A percentile compares a stretch with the other conserved stretches of the same genome.
Evolutionary conservation across 257 asterid genomes (phyloP).

Genomic region (Scutellaria galericulata): DNA sequence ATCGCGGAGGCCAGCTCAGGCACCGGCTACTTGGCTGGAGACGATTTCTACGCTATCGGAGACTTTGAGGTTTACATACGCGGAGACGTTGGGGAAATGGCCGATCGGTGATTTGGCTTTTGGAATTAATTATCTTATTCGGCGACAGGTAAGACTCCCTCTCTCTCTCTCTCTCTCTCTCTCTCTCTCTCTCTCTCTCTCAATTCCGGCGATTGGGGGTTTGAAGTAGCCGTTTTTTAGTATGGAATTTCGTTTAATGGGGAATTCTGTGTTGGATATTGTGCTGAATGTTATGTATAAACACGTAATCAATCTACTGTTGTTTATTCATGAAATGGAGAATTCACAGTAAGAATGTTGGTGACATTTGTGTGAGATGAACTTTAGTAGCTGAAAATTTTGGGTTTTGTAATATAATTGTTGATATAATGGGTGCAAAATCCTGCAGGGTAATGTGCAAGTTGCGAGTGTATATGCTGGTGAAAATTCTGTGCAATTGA

Average conservation of each 20-base stretch:
- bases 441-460: conserved; percentile 73
- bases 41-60: conserved; percentile 70
- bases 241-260: conserved; percentile 12
- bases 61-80: conserved; percentile 78
- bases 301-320: not conserved
- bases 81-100: conserved; percentile 90
- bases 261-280: conserved; percentile 6
- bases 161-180: conserved; percentile 6
- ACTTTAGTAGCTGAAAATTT: not conserved
- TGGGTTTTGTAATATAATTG: conserved; percentile 7
- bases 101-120: conserved; percentile 86
- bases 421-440: conserved; percentile 16
- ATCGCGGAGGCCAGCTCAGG: conserved; percentile 87
- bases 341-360: not conserved
- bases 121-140: conserved; percentile 75
- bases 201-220: not conserved
- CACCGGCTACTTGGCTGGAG: conserved; percentile 88
- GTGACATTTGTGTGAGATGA: conserved; percentile 8
- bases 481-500: conserved; percentile 62
- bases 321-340: conserved; percentile 9
- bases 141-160: conserved; percentile 64
- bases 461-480: conserved; percentile 84
- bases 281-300: conserved; percentile 7
- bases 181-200: conserved; percentile 6
- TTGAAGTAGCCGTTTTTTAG: not conserved